Conservation (phyloP, 768 basidiomycete genomes). For the Agrocybe praecox region DNA sequence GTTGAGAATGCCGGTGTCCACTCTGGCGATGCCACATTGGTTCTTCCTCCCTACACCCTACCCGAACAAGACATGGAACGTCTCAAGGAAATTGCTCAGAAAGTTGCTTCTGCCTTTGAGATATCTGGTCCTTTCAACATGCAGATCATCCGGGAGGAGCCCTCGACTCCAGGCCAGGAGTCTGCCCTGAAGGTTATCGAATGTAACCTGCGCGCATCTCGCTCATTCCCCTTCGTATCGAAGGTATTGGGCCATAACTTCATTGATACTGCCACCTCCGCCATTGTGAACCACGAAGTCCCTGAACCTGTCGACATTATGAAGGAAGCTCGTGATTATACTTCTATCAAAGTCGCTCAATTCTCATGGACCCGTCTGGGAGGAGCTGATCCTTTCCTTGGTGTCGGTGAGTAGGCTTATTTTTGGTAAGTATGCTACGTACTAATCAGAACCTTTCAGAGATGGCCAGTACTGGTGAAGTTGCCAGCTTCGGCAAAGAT, state of each 20-base stretch:
- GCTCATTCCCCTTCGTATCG: constrained; percentile 99
- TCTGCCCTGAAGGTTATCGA: constrained; percentile 95
- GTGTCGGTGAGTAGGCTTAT: constrained; percentile 68
- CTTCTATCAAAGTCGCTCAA: constrained; percentile 95
- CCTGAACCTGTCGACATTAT: constrained; percentile 93
- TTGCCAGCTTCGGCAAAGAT: constrained; percentile 93
- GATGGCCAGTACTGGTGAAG: constrained; percentile 98
- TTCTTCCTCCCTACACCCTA: constrained; percentile 92
- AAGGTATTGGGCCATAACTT: constrained; percentile 98
- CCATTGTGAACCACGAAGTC: constrained; percentile 83
- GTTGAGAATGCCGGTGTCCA: constrained; percentile 99
- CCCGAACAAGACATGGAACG: constrained; percentile 75
- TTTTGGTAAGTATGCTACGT: not conserved
- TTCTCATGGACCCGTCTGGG: constrained; percentile 97
- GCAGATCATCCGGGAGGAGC: constrained; percentile 92
- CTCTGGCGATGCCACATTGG: constrained; percentile 97
- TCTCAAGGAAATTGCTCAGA: constrained; percentile 91
- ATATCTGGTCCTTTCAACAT: constrained; percentile 99
- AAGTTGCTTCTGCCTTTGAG: constrained; percentile 92
- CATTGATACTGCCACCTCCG: constrained; percentile 89
- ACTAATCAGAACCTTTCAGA: constrained; percentile 45
- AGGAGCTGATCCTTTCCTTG: constrained; percentile 96
- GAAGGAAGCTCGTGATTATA: constrained; percentile 87
- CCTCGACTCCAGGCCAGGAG: constrained; percentile 49
- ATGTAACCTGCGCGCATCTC: constrained; percentile 96